Conservation (phyloP, 2,329 filamentous ascomycete genomes). For the Aspergillus pseudoterreus region DNA sequence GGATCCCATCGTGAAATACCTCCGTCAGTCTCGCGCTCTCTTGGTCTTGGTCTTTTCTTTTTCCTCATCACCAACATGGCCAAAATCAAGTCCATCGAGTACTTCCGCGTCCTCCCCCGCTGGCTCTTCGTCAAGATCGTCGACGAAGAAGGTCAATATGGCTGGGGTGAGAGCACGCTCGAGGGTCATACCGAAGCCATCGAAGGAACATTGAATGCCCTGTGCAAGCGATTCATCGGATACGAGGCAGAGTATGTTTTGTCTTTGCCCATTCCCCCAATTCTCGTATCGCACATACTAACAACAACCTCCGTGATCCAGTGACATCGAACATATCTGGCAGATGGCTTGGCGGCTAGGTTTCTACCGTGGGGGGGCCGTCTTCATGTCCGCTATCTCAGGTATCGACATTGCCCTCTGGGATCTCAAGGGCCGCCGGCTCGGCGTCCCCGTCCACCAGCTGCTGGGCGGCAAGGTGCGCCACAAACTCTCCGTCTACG, state of each 20-base stretch:
- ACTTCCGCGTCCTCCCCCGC: slow-evolving; percentile 69
- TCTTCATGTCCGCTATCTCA: slow-evolving; percentile 74
- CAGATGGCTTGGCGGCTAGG: slow-evolving; percentile 66
- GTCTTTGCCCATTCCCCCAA: neutral
- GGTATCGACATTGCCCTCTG: slow-evolving; percentile 77
- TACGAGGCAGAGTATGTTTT: slow-evolving; percentile 64
- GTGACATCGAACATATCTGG: slow-evolving; percentile 79
- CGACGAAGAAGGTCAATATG: slow-evolving; percentile 60
- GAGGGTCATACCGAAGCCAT: slow-evolving; percentile 72
- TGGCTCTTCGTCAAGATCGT: slow-evolving; percentile 77
- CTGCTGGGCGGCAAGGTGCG: slow-evolving; percentile 71
- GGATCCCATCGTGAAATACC: neutral
- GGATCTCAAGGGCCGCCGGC: slow-evolving; percentile 67
- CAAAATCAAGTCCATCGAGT: slow-evolving; percentile 64
- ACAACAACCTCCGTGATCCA: slow-evolving; percentile 26
- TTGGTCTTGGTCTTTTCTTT: neutral
- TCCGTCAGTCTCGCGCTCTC: neutral
- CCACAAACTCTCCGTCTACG: slow-evolving; percentile 67
- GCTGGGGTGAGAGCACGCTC: slow-evolving; percentile 72
- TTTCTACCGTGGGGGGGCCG: slow-evolving; percentile 74
- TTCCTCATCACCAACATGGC: slow-evolving; percentile 45
- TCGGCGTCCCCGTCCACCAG: slow-evolving; percentile 67
- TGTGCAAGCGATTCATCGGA: slow-evolving; percentile 59
- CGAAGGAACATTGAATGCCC: slow-evolving; percentile 67
- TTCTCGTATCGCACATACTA: neutral